These are phyloP conservation scores for Backusella mclennaniae DNA, from an alignment of 192 early-diverging fungal species.

Conservation along the genomic window DNA sequence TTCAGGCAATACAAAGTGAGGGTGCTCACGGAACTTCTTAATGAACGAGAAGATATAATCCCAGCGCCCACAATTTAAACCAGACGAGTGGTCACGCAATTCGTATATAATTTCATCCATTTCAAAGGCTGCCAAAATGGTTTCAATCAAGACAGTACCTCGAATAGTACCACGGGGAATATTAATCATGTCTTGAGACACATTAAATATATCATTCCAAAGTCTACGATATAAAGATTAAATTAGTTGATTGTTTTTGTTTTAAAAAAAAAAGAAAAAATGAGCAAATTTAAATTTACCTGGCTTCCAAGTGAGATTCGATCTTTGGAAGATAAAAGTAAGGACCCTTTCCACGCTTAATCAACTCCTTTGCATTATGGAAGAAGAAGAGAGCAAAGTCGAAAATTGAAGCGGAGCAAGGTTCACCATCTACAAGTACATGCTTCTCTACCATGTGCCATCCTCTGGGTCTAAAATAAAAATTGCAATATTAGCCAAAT, in stretches of 20 bases:
- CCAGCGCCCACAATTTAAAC: conserved; percentile 98
- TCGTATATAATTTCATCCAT: conserved; percentile 99
- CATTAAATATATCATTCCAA: conserved; percentile 97
- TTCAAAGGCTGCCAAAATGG: conserved; percentile 94
- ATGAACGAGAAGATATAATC: conserved; percentile 99
- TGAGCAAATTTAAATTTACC: neutral
- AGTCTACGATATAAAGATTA: conserved; percentile 45
- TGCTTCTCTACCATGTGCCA: conserved; percentile 99
- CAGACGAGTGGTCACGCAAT: conserved; percentile 95
- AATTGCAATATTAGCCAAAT: neutral
- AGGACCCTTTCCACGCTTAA: conserved; percentile 85
- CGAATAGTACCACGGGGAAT: conserved; percentile 94
- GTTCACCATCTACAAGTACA: conserved; percentile 85
- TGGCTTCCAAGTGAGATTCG: conserved; percentile 93
- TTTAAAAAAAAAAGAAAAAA: neutral
- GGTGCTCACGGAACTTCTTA: conserved; percentile 92
- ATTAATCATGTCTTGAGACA: conserved; percentile 84
- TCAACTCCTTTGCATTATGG: conserved; percentile 86
- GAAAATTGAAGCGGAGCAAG: conserved; percentile 90
- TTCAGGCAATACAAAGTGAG: conserved; percentile 84
- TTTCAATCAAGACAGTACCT: conserved; percentile 96
- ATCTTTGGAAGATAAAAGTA: conserved; percentile 99
- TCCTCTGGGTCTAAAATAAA: conserved; percentile 75
- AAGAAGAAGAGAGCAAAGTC: conserved; percentile 98
- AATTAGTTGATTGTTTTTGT: neutral